Evolutionary conservation across 2,329 filamentous ascomycete genomes (phyloP).

Genomic region (Fusarium falciforme): DNA sequence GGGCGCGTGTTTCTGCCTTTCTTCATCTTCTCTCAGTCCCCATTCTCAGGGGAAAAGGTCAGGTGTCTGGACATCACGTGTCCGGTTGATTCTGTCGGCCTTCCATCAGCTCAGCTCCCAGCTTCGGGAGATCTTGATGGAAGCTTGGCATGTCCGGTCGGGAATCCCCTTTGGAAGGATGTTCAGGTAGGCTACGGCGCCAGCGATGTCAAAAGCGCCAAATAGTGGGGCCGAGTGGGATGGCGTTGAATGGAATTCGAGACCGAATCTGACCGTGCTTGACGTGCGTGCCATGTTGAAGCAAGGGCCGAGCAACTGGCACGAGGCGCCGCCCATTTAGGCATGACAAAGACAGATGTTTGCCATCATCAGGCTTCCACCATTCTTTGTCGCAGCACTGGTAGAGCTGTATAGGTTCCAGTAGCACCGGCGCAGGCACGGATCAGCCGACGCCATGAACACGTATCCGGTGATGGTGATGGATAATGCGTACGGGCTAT

Average conservation of each 20-base stretch:
- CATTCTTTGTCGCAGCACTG: neutral
- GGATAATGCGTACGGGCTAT: neutral
- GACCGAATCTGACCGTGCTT: neutral
- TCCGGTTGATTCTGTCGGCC: conserved; percentile 8
- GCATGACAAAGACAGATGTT: neutral
- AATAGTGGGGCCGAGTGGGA: neutral
- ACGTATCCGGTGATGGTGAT: neutral
- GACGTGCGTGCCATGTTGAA: neutral
- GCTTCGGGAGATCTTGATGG: conserved; percentile 1
- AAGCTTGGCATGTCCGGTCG: conserved; percentile 9
- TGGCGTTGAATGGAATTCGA: neutral
- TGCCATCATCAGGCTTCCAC: neutral
- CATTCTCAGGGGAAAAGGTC: neutral
- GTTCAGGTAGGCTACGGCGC: neutral
- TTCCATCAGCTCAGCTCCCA: neutral
- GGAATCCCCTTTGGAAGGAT: conserved; percentile 1
- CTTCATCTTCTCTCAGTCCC: neutral
- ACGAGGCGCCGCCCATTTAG: neutral
- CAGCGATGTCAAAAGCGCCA: conserved; percentile 7
- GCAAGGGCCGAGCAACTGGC: neutral
- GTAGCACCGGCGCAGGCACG: neutral
- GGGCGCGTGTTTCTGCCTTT: neutral
- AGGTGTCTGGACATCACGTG: neutral
- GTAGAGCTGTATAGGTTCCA: neutral
- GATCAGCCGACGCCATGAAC: neutral